Percentiles rank a stretch among this genome's conserved stretches.
Evolutionary conservation across 345 rosid genomes (phyloP).

Genomic region (Camelina sativa): DNA sequence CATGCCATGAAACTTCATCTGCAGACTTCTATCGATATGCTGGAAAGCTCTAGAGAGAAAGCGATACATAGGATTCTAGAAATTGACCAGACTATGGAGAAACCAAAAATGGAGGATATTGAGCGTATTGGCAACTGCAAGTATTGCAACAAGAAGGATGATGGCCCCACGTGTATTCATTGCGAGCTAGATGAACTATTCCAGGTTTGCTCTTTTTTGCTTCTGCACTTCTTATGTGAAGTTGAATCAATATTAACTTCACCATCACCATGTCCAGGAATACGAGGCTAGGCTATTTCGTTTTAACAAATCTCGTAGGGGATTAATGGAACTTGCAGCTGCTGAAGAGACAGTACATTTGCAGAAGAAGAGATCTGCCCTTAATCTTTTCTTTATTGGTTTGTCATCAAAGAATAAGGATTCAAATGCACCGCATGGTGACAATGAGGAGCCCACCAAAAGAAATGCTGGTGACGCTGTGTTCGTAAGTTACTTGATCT

Average conservation of each 20-base stretch:
- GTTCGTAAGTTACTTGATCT: constrained; percentile 62
- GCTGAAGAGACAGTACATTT: constrained; percentile 84
- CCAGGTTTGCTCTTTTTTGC: constrained; percentile 56
- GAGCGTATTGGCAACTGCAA: constrained; percentile 74
- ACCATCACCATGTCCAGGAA: constrained; percentile 52
- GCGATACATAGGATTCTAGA: constrained; percentile 69
- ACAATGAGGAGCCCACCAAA: constrained; percentile 54
- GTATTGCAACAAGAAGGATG: constrained; percentile 62
- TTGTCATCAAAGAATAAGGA: constrained; percentile 59
- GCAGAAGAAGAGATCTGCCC: constrained; percentile 78
- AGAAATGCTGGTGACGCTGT: constrained; percentile 71
- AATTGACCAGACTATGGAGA: constrained; percentile 79
- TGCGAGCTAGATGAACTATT: constrained; percentile 87
- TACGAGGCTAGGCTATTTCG: constrained; percentile 93
- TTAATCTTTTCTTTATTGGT: constrained; percentile 77
- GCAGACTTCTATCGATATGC: constrained; percentile 73
- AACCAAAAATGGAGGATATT: constrained; percentile 79
- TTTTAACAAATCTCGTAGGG: constrained; percentile 71
- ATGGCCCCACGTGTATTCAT: constrained; percentile 82
- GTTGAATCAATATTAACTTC: constrained; percentile 8
- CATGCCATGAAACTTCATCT: constrained; percentile 81
- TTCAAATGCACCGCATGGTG: constrained; percentile 45
- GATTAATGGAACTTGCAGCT: constrained; percentile 67
- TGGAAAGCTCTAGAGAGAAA: constrained; percentile 70
- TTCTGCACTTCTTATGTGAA: constrained; percentile 28